Percentiles rank a stretch among this genome's conserved stretches.
Conservation (phyloP, 331 rosid genomes). For the Acacia pycnantha region DNA sequence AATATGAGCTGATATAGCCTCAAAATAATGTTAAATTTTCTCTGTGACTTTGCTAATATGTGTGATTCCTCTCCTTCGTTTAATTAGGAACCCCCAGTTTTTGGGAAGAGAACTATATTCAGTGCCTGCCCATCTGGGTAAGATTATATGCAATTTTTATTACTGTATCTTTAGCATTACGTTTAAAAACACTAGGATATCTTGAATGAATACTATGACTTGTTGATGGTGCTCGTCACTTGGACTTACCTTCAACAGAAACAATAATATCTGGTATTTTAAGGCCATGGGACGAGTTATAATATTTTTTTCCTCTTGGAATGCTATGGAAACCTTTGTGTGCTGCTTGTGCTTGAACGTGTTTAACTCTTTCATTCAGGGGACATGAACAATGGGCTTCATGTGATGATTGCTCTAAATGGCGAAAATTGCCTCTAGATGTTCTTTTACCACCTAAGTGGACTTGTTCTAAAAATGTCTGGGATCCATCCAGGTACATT, state of each 20-base stretch:
- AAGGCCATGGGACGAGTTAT: not conserved
- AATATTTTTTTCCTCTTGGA: not conserved
- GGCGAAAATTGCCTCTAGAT: slow-evolving; percentile 85
- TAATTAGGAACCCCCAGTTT: slow-evolving; percentile 90
- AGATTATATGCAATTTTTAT: slow-evolving; percentile 32
- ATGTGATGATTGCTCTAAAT: slow-evolving; percentile 93
- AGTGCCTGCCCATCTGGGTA: slow-evolving; percentile 68
- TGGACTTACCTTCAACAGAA: not conserved
- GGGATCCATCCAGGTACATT: slow-evolving; percentile 83
- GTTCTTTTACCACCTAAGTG: slow-evolving; percentile 96
- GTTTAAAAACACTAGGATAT: slow-evolving; percentile 10
- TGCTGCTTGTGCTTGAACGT: slow-evolving; percentile 32
- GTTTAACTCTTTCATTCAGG: slow-evolving; percentile 44
- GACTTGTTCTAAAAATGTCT: slow-evolving; percentile 80
- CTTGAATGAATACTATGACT: not conserved
- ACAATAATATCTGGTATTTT: not conserved
- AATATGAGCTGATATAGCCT: not conserved
- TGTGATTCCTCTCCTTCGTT: slow-evolving; percentile 29
- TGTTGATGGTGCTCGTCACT: not conserved
- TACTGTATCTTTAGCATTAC: not conserved
- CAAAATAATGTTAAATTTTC: slow-evolving; percentile 23
- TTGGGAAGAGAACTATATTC: slow-evolving; percentile 91
- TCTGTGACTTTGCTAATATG: slow-evolving; percentile 23
- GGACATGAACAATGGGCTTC: slow-evolving; percentile 91
- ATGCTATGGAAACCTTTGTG: not conserved